Evolutionary conservation across 2,329 filamentous ascomycete genomes (phyloP), one percentile per base, ranked within the genome.

Genomic region (Boeremia lycopersici): DNA sequence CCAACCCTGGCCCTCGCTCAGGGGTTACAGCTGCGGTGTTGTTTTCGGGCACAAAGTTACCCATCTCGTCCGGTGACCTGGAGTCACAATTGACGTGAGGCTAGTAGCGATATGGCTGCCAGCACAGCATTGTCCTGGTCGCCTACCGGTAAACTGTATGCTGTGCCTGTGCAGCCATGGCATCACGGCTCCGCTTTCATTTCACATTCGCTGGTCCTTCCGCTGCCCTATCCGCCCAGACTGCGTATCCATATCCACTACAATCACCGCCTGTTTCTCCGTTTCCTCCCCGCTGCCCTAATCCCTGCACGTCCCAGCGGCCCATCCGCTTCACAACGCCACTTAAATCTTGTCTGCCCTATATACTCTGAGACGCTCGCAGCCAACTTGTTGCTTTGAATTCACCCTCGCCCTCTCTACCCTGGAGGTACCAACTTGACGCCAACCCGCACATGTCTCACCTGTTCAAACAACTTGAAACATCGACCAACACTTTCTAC

Each of bases 271-370:
- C 64, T 69, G 58, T 66, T 59, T 68, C 69, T 74, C 71, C 71
- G 70, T 72, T 68, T 66, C 65, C 68, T 73, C 70, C 70, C 71
- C 72, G 69, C 71, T 62, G 63, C 67, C 54, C 63, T 57, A 45
- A 74, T 72, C 71, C 72, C 70, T 74, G 71, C 63, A 63, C 54
- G 41, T 60, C 60, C 62, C 60, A 71, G 64, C 65, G 62, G 63
- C 44, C 68, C 64, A 70, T 69, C 70, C 70, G 66, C 68, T 68
- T 67, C 63, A 72, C 65, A 61, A 65, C 71, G 71, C 72, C 72
- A 74, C 72, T 70, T 62, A 71, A 73, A 74, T 74, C 71, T 73
- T 72, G 67, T 65, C 61, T 62, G 66, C 59, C 63, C 63, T 73
- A 72, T 74, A 73, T 74, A 73, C 67, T 65, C 65, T 67, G 62